Conservation (phyloP, 768 basidiomycete genomes). For the Boletus vinaceobasis region DNA sequence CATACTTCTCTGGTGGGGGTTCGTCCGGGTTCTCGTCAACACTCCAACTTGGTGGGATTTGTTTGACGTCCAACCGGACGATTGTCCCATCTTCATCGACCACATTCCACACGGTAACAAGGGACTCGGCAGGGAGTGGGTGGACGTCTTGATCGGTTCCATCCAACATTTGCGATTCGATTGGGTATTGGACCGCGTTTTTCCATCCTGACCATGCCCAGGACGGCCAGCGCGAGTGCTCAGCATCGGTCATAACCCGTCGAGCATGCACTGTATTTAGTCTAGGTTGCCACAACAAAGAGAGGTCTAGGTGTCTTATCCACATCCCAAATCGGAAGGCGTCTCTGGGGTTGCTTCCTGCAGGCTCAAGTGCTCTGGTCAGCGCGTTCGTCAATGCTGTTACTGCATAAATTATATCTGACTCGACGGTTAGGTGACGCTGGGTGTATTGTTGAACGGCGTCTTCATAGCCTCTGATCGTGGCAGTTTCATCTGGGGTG, state of each 20-base stretch:
- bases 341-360: not conserved
- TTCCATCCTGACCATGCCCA: slow-evolving; percentile 29
- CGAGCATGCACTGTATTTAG: slow-evolving; percentile 2
- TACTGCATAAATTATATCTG: slow-evolving; percentile 12
- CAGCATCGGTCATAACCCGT: not conserved
- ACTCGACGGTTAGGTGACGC: slow-evolving; percentile 11
- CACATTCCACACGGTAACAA: slow-evolving; percentile 16
- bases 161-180: not conserved
- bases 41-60: not conserved
- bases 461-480: slow-evolving; percentile 5
- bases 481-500: not conserved
- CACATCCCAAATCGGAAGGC: not conserved
- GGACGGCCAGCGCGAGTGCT: slow-evolving; percentile 14
- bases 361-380: not conserved
- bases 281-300: slow-evolving; percentile 24
- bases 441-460: slow-evolving; percentile 12
- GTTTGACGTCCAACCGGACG: slow-evolving; percentile 10
- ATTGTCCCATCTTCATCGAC: slow-evolving; percentile 10
- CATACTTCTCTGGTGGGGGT: slow-evolving; percentile 1
- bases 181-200: slow-evolving; percentile 14
- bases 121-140: slow-evolving; percentile 13
- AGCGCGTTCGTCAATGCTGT: not conserved
- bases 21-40: not conserved
- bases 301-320: slow-evolving; percentile 10
- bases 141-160: not conserved